Percentiles rank a stretch among this genome's conserved stretches.
Evolutionary conservation across 257 asterid genomes (phyloP).

Genomic region (Gynochthodes officinalis): DNA sequence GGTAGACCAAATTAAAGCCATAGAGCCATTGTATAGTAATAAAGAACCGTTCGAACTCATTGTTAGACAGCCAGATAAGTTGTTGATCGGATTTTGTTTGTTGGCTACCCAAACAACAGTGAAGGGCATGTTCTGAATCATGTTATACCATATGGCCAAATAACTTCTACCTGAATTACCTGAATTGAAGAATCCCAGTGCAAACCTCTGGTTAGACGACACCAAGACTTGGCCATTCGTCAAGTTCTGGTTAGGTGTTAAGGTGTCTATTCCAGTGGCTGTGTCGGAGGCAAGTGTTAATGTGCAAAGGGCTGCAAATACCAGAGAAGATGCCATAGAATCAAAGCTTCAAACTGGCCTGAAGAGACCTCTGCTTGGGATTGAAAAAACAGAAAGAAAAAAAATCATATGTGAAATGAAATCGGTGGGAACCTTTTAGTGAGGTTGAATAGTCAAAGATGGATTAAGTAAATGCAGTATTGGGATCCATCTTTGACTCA

Average conservation of each 20-base stretch:
- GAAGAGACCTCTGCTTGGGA: neutral
- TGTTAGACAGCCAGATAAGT: constrained; percentile 10
- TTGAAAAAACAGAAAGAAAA: neutral
- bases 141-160: constrained; percentile 42
- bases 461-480: neutral
- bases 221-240: constrained; percentile 17
- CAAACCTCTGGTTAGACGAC: constrained; percentile 28
- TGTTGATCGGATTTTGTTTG: constrained; percentile 12
- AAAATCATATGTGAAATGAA: neutral
- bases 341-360: neutral
- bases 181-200: constrained; percentile 26
- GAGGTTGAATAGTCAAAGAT: neutral
- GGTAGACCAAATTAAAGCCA: constrained; percentile 16
- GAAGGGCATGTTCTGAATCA: constrained; percentile 19
- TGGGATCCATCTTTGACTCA: neutral
- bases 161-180: constrained; percentile 25
- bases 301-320: neutral
- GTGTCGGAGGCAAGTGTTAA: neutral
- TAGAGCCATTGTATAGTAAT: neutral
- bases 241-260: constrained; percentile 22
- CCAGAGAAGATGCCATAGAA: neutral
- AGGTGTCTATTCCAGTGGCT: constrained; percentile 21
- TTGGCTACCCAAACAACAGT: constrained; percentile 42
- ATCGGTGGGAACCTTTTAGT: too few species aligned
- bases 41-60: constrained; percentile 15